phyloP scores from a whole-genome alignment of 768 basidiomycete species.

The Mycena latifolia region DNA sequence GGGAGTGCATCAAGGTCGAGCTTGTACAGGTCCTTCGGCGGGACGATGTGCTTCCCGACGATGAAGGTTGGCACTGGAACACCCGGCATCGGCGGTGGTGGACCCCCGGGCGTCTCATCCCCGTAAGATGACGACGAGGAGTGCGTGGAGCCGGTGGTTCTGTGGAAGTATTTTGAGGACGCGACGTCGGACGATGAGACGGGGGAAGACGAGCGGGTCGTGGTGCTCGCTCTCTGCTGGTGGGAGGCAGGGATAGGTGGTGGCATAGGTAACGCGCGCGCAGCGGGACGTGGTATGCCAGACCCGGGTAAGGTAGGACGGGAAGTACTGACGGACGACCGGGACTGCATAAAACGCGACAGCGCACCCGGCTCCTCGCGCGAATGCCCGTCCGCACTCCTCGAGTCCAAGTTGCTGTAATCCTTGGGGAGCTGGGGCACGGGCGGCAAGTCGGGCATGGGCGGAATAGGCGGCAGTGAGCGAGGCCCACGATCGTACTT shows the following conservation, averaged over 20 bases:
- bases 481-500: slow-evolving; percentile 49
- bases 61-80: slow-evolving; percentile 25
- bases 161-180: slow-evolving; percentile 64
- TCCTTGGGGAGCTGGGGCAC: slow-evolving; percentile 59
- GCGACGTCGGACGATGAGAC: slow-evolving; percentile 70
- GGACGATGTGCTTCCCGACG: slow-evolving; percentile 62
- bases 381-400: slow-evolving; percentile 34
- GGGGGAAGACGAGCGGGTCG: slow-evolving; percentile 73
- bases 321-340: slow-evolving; percentile 38
- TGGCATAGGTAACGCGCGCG: slow-evolving; percentile 30
- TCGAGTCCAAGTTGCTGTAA: slow-evolving; percentile 15
- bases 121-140: slow-evolving; percentile 73
- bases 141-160: slow-evolving; percentile 55
- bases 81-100: slow-evolving; percentile 45
- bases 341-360: slow-evolving; percentile 40
- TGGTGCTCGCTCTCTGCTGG: slow-evolving; percentile 55
- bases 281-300: slow-evolving; percentile 22
- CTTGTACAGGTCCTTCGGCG: slow-evolving; percentile 66
- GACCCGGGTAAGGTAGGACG: slow-evolving; percentile 24
- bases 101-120: slow-evolving; percentile 45
- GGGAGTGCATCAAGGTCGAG: slow-evolving; percentile 44
- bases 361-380: slow-evolving; percentile 30
- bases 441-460: slow-evolving; percentile 22
- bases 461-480: slow-evolving; percentile 30
- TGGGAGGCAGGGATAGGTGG: slow-evolving; percentile 33